Evolutionary conservation across 768 basidiomycete species (phyloP), one percentile per base, ranked within the genome.

Genomic region (Lactarius psammicola): DNA sequence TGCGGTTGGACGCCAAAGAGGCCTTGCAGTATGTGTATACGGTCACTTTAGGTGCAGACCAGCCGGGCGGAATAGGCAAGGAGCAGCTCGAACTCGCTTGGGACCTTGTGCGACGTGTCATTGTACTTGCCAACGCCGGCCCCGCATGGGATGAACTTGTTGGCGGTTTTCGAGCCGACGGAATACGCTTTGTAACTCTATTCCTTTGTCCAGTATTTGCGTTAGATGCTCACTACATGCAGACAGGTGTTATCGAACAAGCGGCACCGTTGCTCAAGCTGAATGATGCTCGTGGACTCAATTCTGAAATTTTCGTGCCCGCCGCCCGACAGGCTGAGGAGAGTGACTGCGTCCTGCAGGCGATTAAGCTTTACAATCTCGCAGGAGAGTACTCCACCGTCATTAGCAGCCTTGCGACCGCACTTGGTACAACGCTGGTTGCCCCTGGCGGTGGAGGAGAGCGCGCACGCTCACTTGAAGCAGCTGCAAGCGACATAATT

Each of bases 11-110:
- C 70, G 90, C 95, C 0, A 89, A 90, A 72, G 92, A 95, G 71
- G 96, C 95, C 0, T 77, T 99, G 59, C 95, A 99, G 76, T 98
- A 98, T 70, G 90, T 95, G 28, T 95, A 94, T 73, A 90, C 90
- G 65, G 83, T 97, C 7, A 86, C 87, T 62, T 82, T 98, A 7
- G 83, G 84, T 31, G 81, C 87, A 9, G 94, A 96, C 74, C 87
- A 91, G 42, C 80, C 82, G 2, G 79, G 80, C 2, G 84, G 83
- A 1, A 80, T 89, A 13, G 93, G 94, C n/a, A 86, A 86, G 71
- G 91, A 95, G 73, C 95, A 97, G 72, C 77, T 93, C 44, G 87
- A 92, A 73, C 83, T 77, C 38, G 87, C 92, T 2, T 92, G 91
- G 89, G 90, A 92, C 56, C 84, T 92, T 28, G 86, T 86, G 1